Percentiles rank a stretch among this genome's conserved stretches.
Conservation (phyloP, 2,329 filamentous ascomycete genomes). For the Leptographium radiaticola region DNA sequence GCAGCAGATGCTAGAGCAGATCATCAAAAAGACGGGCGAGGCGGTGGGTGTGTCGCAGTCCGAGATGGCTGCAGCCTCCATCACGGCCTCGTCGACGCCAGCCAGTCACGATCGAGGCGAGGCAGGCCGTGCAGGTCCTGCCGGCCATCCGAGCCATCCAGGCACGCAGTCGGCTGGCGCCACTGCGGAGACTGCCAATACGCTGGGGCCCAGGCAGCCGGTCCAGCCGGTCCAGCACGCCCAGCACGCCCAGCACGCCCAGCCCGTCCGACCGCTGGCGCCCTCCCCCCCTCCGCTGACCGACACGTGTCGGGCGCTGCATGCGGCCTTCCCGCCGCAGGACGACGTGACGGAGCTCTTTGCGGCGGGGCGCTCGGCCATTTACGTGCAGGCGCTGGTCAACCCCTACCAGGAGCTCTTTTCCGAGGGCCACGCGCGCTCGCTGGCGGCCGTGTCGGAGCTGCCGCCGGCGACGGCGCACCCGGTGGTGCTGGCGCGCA, state of each 20-base stretch:
- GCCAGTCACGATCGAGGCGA: no score
- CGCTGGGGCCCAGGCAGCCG: no score
- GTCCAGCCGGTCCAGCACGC: no score
- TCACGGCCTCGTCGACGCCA: no score
- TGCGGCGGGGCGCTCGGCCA: slow-evolving; percentile 1
- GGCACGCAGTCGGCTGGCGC: no score
- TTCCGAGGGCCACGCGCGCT: not conserved
- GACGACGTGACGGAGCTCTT: slow-evolving; percentile 3
- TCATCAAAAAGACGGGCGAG: slow-evolving; percentile 1
- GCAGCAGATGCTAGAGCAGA: slow-evolving; percentile 18
- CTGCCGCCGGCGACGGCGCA: slow-evolving; percentile 16
- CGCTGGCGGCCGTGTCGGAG: not conserved
- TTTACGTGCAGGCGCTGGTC: slow-evolving; percentile 4
- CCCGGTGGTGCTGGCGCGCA: slow-evolving; percentile 21
- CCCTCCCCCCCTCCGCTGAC: not conserved
- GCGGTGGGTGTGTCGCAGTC: not conserved
- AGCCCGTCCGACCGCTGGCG: not conserved
- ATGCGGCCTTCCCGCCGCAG: slow-evolving; percentile 4
- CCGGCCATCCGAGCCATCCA: no score
- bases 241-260: no score
- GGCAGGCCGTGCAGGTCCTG: no score
- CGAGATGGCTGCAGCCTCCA: not conserved
- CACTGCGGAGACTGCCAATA: no score
- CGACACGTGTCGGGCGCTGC: not conserved
- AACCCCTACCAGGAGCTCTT: slow-evolving; percentile 3